Evolutionary conservation across 768 basidiomycete genomes (phyloP).

Genomic region (Lactifluus rugatus): DNA sequence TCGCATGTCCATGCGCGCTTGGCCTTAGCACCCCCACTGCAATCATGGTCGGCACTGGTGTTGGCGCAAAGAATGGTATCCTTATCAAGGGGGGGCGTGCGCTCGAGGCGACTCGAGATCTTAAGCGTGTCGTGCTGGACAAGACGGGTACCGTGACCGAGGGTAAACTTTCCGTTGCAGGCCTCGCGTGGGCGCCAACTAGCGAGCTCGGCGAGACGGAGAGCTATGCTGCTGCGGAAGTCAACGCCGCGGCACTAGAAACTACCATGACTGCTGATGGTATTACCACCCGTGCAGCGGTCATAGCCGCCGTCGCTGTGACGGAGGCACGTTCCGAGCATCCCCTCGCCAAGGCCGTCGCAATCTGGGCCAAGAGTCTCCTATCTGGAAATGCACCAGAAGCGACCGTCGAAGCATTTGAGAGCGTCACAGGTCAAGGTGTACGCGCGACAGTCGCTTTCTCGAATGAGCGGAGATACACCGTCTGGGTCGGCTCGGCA

Average conservation of each 20-base stretch:
- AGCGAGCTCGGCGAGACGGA: constrained; percentile 25
- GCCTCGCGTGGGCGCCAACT: constrained; percentile 61
- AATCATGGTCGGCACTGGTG: constrained; percentile 98
- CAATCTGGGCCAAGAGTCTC: constrained; percentile 64
- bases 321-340: constrained; percentile 93
- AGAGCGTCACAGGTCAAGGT: constrained; percentile 84
- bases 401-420: constrained; percentile 61
- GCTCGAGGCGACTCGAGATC: constrained; percentile 77
- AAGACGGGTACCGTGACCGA: constrained; percentile 97
- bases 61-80: constrained; percentile 95
- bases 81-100: constrained; percentile 96
- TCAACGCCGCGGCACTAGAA: constrained; percentile 20
- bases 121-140: constrained; percentile 81
- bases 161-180: constrained; percentile 81
- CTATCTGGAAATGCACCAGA: constrained; percentile 40
- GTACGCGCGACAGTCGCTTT: constrained; percentile 61
- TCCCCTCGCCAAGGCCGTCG: constrained; percentile 90
- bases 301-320: constrained; percentile 75
- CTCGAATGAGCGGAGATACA: constrained; percentile 35
- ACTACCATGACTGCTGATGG: constrained; percentile 47
- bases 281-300: constrained; percentile 42
- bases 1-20: constrained; percentile 96
- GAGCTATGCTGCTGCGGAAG: constrained; percentile 2
- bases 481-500: constrained; percentile 66
- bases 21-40: constrained; percentile 96